Base-by-base conservation (phyloP, 2,329 filamentous ascomycete species). In the Microsporum ferrugineum region DNA sequence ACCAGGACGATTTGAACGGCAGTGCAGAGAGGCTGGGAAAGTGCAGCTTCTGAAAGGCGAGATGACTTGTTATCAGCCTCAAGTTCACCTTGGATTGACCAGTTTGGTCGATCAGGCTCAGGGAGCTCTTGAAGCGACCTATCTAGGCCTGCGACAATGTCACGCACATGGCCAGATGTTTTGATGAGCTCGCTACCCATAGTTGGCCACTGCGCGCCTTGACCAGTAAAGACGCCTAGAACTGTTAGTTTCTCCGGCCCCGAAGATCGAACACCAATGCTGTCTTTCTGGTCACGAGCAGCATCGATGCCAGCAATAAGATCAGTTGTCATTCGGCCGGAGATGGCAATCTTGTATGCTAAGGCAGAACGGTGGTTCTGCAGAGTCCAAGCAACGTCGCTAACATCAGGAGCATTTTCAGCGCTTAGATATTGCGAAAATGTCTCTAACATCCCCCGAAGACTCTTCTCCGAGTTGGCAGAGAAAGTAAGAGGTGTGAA, bases 21-120 rank as follows among this genome's bases (percentile, higher is more conserved):
- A 2, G 63, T 63, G 45, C 68, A 69, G 6, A 65, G 14, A 2
- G 65, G 63, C 45, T 67, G 66, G 10, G 62, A 61, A 36, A 62
- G 47, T 0, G 39, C 55, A 49, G 64, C 61, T 31, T 60, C 51
- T 1, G 5, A 7, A 47, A 62, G 14, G 2, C 53, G 53, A 14
- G 59, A 65, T 3, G 31, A 53, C 5, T 47, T 14, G 4, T n/a
- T 17, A 27, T 27, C 36, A 23, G 53, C 59, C 5, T 58, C 33
- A 4, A 69, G 66, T 60, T 69, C 67, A 12, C 63, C 62, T 12
- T 17, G 33, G 6, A 65, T 38, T 10, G 41, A 55, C 64, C 62
- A 65, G 10, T 10, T 34, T 17, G 64, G 64, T 1, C 58, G 43
- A 29, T 64, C 49, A 14, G 34, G 4, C 34, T 29, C 2, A 5